A percentile compares a stretch with the other conserved stretches of the same genome.
Conservation (phyloP, 169 alveolate species). For the Plasmodium sp. region DNA sequence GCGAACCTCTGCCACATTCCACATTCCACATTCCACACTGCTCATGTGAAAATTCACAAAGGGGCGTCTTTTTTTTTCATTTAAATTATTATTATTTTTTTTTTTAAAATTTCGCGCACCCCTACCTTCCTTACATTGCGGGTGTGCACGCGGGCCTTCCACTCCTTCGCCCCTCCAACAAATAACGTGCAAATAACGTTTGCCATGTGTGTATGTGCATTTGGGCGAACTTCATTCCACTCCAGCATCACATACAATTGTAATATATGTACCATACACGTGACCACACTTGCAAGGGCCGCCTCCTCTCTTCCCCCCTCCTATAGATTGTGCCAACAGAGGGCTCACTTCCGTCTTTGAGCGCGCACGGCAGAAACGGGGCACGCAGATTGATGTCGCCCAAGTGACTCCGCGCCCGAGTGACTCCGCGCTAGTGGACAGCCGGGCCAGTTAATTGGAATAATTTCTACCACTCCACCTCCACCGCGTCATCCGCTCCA, state of each 20-base stretch:
- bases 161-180: background rate
- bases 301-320: background rate
- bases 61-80: background rate
- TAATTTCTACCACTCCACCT: background rate
- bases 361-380: background rate
- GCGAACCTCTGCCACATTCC: background rate
- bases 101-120: background rate
- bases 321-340: background rate
- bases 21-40: background rate
- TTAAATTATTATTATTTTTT: background rate
- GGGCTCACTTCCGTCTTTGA: background rate
- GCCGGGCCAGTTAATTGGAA: background rate
- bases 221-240: background rate
- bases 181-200: background rate
- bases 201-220: background rate
- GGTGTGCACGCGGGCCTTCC: background rate
- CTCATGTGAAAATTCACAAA: background rate
- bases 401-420: background rate
- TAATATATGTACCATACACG: background rate
- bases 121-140: background rate
- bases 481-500: no score
- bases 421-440: background rate
- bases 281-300: background rate
- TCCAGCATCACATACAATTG: background rate
- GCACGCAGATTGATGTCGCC: background rate